Evolutionary conservation across 768 basidiomycete species (phyloP).

Genomic region (Russula dissimulans): DNA sequence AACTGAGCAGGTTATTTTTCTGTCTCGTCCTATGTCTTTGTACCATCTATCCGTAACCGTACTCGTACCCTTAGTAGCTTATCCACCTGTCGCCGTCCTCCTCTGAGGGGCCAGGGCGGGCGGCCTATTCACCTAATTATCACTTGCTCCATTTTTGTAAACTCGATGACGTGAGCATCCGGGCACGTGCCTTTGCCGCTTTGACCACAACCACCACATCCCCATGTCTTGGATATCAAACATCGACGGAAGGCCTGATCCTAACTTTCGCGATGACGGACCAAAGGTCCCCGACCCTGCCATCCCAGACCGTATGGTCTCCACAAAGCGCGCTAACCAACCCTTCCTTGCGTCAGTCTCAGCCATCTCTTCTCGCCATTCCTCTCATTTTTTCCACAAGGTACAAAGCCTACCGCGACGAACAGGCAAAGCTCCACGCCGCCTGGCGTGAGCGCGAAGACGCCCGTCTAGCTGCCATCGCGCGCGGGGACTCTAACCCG

Average conservation of each 20-base stretch:
- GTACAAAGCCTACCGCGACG: constrained; percentile 56
- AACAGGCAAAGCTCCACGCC: constrained; percentile 49
- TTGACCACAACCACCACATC: no score
- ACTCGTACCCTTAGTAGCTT: constrained; percentile 14
- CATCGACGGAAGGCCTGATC: constrained; percentile 27
- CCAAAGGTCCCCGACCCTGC: constrained; percentile 53
- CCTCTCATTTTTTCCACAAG: constrained; percentile 28
- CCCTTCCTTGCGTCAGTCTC: constrained; percentile 70
- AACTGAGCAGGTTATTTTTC: constrained; percentile 1
- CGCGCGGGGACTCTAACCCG: constrained; percentile 55
- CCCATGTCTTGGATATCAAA: constrained; percentile 63
- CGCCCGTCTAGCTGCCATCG: constrained; percentile 63
- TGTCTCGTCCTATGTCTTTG: constrained; percentile 6
- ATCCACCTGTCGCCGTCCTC: constrained; percentile 5
- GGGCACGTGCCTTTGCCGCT: no score
- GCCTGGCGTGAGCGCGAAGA: constrained; percentile 64
- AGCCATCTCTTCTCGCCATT: no score
- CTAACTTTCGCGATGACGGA: constrained; percentile 30
- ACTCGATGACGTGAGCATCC: no score
- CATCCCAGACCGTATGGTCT: constrained; percentile 61
- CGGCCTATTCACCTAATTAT: constrained; percentile 16
- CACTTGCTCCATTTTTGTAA: constrained; percentile 15
- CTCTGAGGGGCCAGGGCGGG: not conserved
- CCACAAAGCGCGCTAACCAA: constrained; percentile 73
- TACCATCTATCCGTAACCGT: constrained; percentile 17